phyloP scores from a whole-genome alignment of 306 rosid species.

The Rubus idaeus region DNA sequence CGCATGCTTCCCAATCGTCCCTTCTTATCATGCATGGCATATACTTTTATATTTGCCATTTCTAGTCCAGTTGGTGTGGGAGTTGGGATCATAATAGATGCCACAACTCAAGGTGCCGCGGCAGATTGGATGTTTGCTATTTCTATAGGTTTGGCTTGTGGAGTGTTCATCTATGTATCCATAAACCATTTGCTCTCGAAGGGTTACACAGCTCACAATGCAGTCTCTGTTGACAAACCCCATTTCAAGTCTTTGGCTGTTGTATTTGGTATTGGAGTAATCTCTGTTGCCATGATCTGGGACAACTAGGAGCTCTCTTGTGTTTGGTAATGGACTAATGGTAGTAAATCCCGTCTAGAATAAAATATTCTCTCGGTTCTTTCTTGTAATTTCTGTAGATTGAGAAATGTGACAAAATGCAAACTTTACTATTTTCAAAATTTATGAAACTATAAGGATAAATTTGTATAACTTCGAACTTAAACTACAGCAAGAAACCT shows the following conservation, averaged over 20 bases:
- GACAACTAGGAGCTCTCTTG: constrained; percentile 1
- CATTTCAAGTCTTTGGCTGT: constrained; percentile 59
- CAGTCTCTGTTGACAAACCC: constrained; percentile 38
- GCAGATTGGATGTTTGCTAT: constrained; percentile 81
- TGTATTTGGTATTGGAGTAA: constrained; percentile 59
- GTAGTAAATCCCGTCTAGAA: constrained; percentile 1
- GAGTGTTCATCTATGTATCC: constrained; percentile 78
- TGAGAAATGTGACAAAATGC: too few relatives aligned
- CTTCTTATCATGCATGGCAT: constrained; percentile 47
- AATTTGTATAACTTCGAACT: too few relatives aligned
- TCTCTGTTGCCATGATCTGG: constrained; percentile 86
- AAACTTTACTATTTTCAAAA: not conserved
- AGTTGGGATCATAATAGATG: constrained; percentile 67
- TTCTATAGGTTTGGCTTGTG: constrained; percentile 79
- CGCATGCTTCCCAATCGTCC: constrained; percentile 68
- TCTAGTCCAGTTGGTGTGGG: constrained; percentile 77
- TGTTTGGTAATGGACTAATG: too few relatives aligned
- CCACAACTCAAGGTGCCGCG: constrained; percentile 63
- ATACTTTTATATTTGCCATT: constrained; percentile 71
- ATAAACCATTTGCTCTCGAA: constrained; percentile 67
- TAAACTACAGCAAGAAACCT: constrained; percentile 21
- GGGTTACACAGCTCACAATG: constrained; percentile 49
- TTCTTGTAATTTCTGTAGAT: not conserved
- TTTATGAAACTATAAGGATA: not conserved
- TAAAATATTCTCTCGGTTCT: not conserved